Evolutionary conservation across 306 rosid genomes (phyloP).

Genomic region (Vigna reflexopilosa): DNA sequence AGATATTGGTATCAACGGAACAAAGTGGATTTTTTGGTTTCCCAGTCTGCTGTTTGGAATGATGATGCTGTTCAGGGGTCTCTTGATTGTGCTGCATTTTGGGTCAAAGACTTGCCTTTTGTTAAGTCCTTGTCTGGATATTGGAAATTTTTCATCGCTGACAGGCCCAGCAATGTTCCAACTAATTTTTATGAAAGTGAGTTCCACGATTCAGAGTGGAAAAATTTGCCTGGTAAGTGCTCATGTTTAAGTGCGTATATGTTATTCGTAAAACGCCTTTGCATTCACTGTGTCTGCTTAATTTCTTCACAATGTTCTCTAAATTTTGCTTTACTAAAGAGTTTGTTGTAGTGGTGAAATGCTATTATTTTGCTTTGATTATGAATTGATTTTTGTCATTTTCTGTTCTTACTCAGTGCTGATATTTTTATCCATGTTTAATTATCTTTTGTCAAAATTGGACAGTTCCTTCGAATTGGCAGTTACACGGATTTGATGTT

Average conservation of each 20-base stretch:
- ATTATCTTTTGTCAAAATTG: conserved; percentile 45
- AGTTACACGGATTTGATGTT: conserved; percentile 85
- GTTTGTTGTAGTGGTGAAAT: conserved; percentile 11
- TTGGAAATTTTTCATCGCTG: conserved; percentile 87
- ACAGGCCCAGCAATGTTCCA: conserved; percentile 74
- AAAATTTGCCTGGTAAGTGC: conserved; percentile 74
- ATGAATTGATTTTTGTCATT: conserved; percentile 10
- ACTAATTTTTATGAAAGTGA: conserved; percentile 59
- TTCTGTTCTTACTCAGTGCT: conserved; percentile 13
- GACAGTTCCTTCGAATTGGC: conserved; percentile 99
- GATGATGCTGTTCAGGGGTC: conserved; percentile 81
- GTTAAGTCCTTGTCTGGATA: conserved; percentile 85
- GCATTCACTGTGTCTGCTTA: not conserved
- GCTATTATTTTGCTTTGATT: conserved; percentile 1
- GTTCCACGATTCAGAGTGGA: conserved; percentile 80
- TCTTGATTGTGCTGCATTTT: conserved; percentile 79
- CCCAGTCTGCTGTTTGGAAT: conserved; percentile 84
- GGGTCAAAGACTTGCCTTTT: conserved; percentile 84
- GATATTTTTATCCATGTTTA: conserved; percentile 37
- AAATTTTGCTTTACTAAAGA: not conserved
- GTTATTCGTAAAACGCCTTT: not conserved
- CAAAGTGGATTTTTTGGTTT: conserved; percentile 74
- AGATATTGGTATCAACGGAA: conserved; percentile 82
- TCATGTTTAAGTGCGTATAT: not conserved
- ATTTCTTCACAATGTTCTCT: conserved; percentile 12